A percentile compares a stretch with the other conserved stretches of the same genome.
phyloP scores from a whole-genome alignment of 495 filamentous ascomycete genomes.

The Hypoxylon rickii region DNA sequence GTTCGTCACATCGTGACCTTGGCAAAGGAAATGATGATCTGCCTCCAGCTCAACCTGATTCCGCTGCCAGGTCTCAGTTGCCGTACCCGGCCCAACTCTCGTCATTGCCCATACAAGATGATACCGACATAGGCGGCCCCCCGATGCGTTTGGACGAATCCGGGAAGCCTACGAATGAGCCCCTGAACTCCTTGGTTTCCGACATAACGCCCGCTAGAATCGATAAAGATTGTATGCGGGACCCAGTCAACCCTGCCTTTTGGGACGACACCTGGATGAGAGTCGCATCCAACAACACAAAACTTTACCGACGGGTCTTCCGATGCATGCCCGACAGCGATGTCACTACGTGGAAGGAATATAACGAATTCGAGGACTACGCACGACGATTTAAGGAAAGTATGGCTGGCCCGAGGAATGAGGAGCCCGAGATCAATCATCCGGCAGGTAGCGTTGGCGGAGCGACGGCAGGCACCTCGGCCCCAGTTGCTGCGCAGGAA shows the following conservation, averaged over 20 bases:
- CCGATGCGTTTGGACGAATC: constrained; percentile 50
- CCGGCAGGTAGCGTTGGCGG: constrained; percentile 42
- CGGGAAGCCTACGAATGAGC: constrained; percentile 38
- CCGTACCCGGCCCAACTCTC: constrained; percentile 68
- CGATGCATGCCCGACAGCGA: constrained; percentile 96
- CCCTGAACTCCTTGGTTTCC: constrained; percentile 61
- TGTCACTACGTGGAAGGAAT: constrained; percentile 91
- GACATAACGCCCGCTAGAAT: constrained; percentile 66
- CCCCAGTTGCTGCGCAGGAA: constrained; percentile 25
- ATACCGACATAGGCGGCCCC: constrained; percentile 80
- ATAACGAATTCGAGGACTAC: constrained; percentile 84
- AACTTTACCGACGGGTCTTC: constrained; percentile 90
- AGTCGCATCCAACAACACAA: constrained; percentile 93
- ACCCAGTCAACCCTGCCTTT: constrained; percentile 83
- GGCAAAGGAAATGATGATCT: constrained; percentile 28
- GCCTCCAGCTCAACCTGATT: constrained; percentile 17
- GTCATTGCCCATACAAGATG: constrained; percentile 66
- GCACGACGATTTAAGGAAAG: constrained; percentile 76
- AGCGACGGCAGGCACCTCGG: constrained; percentile 34
- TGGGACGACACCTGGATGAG: constrained; percentile 85
- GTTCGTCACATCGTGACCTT: constrained; percentile 16
- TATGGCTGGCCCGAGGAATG: constrained; percentile 51
- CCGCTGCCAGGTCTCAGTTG: constrained; percentile 38
- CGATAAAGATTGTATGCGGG: constrained; percentile 64
- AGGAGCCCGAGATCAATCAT: constrained; percentile 41